phyloP scores from a whole-genome alignment of 345 rosid genomes.

The Ceriops tagal region DNA sequence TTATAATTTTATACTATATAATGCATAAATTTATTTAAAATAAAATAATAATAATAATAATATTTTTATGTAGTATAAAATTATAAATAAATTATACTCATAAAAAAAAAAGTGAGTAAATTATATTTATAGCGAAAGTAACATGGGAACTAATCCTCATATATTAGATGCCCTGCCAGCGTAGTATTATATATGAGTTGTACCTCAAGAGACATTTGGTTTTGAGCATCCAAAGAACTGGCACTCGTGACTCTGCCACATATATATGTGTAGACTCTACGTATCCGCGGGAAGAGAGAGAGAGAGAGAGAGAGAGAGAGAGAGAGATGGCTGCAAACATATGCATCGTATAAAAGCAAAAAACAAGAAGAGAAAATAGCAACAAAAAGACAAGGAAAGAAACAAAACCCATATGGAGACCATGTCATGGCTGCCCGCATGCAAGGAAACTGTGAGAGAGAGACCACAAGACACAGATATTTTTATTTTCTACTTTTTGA shows the following conservation, averaged over 20 bases:
- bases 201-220: not conserved
- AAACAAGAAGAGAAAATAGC: slow-evolving; percentile 20
- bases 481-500: no score
- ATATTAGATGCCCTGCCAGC: not conserved
- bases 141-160: not conserved
- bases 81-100: no score
- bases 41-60: no score
- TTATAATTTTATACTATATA: no score
- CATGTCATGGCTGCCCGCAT: slow-evolving; percentile 36
- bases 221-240: slow-evolving; percentile 24
- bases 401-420: slow-evolving; percentile 32
- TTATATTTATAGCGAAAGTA: no score
- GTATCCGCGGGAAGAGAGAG: no score
- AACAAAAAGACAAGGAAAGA: slow-evolving; percentile 36
- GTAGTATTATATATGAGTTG: not conserved
- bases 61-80: no score
- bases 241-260: slow-evolving; percentile 40
- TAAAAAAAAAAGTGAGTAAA: no score
- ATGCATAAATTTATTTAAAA: no score
- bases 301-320: not conserved
- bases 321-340: not conserved
- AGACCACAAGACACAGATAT: slow-evolving; percentile 11
- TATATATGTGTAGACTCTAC: not conserved
- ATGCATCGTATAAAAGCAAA: not conserved
- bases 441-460: slow-evolving; percentile 47